Evolutionary conservation across 2,329 filamentous ascomycete genomes (phyloP).

Genomic region (Juglanconis oblonga): DNA sequence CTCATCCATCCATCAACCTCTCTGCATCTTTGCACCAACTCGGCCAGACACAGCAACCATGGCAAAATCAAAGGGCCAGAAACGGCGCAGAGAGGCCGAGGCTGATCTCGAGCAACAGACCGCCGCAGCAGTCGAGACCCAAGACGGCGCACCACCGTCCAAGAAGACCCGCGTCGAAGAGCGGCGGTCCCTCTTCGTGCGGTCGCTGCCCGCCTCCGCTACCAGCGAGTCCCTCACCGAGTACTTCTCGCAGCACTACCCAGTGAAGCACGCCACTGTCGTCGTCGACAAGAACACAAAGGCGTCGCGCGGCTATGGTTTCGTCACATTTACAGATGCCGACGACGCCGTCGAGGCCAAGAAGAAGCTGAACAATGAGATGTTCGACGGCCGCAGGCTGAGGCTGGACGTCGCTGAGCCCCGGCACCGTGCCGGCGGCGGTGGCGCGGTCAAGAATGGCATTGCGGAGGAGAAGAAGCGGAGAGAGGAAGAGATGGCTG

Average conservation of each 20-base stretch:
- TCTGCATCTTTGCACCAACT: neutral
- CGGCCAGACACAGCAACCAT: constrained; percentile 11
- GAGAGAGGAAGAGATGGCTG: constrained; percentile 58
- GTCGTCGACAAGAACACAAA: constrained; percentile 85
- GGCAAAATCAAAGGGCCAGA: constrained; percentile 29
- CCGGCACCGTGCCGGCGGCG: constrained; percentile 59
- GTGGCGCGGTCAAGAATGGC: constrained; percentile 33
- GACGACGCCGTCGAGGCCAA: constrained; percentile 84
- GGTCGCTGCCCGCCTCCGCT: constrained; percentile 73
- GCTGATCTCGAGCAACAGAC: constrained; percentile 26
- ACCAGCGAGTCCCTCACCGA: constrained; percentile 82
- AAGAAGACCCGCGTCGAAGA: constrained; percentile 61
- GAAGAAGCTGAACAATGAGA: constrained; percentile 74
- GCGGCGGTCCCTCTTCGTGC: constrained; percentile 80
- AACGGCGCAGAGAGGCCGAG: constrained; percentile 34
- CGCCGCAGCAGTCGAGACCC: constrained; percentile 14
- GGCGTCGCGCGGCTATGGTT: constrained; percentile 86
- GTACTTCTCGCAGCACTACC: constrained; percentile 90
- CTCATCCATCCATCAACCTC: neutral
- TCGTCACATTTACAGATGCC: constrained; percentile 92
- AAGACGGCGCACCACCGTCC: constrained; percentile 29
- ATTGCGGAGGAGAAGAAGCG: constrained; percentile 46
- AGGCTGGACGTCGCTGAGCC: constrained; percentile 85
- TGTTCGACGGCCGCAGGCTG: constrained; percentile 77
- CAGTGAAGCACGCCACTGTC: constrained; percentile 93